These are phyloP conservation scores for Sclerotinia sclerotiorum DNA, from an alignment of 2,329 filamentous ascomycete genomes.

Conservation along the genomic window DNA sequence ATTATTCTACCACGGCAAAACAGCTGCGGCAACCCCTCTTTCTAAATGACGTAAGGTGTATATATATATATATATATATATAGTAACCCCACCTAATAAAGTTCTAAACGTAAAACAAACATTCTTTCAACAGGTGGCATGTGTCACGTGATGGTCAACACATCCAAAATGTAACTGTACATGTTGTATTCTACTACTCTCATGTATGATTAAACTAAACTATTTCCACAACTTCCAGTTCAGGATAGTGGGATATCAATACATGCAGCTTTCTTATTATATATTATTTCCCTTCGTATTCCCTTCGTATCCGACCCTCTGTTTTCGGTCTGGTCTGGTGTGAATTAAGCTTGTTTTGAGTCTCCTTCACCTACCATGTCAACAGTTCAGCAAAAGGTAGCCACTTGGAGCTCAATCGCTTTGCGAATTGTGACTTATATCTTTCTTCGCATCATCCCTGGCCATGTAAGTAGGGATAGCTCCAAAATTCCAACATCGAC, in stretches of 20 bases:
- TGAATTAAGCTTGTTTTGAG: neutral
- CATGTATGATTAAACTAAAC: too few species aligned
- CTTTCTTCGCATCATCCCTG: slow-evolving; percentile 58
- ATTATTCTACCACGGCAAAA: too few species aligned
- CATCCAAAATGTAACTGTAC: too few species aligned
- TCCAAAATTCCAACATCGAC: neutral
- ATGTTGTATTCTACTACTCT: too few species aligned
- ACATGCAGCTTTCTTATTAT: neutral
- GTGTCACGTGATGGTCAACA: too few species aligned
- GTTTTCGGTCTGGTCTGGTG: neutral
- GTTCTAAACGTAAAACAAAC: too few species aligned
- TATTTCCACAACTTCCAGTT: neutral
- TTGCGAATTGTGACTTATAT: slow-evolving; percentile 54
- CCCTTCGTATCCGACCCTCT: neutral
- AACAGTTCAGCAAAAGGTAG: slow-evolving; percentile 31
- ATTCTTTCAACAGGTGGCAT: too few species aligned
- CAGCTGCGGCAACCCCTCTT: too few species aligned
- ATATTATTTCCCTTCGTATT: neutral
- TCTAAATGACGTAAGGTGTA: too few species aligned
- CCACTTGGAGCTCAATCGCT: slow-evolving; percentile 47
- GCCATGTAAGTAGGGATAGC: slow-evolving; percentile 37
- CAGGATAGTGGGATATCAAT: neutral
- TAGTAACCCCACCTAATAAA: too few species aligned
- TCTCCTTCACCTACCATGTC: neutral
- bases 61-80: too few species aligned